Percentiles rank a stretch among this genome's conserved stretches.
Conservation (phyloP, 768 basidiomycete genomes). For the Tylopilus cervinicoccineus region DNA sequence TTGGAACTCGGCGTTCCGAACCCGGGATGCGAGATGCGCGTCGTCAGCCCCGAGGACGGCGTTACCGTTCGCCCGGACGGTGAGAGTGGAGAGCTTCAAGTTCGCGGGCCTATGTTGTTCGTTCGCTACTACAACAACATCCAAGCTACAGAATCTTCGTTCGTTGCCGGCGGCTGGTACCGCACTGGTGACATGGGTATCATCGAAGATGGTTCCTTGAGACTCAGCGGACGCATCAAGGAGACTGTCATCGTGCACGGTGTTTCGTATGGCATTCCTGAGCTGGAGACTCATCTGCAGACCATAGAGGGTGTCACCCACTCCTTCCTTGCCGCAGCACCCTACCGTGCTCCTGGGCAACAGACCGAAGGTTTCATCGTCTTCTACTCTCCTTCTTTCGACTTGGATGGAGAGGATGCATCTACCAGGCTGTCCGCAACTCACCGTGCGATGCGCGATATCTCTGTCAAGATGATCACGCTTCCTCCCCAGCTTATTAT, state of each 20-base stretch:
- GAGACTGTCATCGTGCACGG: slow-evolving; percentile 44
- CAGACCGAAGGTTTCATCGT: slow-evolving; percentile 41
- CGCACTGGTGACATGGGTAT: slow-evolving; percentile 55
- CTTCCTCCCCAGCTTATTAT: slow-evolving; percentile 36
- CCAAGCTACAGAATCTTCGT: slow-evolving; percentile 43
- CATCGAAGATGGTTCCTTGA: slow-evolving; percentile 32
- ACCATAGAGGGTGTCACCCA: slow-evolving; percentile 33
- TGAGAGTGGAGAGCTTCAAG: slow-evolving; percentile 37
- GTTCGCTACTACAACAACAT: slow-evolving; percentile 48
- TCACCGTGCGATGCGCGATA: slow-evolving; percentile 29
- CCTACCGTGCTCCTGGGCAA: slow-evolving; percentile 36
- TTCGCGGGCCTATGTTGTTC: slow-evolving; percentile 39
- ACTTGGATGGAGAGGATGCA: slow-evolving; percentile 24
- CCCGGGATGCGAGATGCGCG: slow-evolving; percentile 34
- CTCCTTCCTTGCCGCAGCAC: slow-evolving; percentile 34
- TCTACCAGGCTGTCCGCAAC: slow-evolving; percentile 22
- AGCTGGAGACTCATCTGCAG: slow-evolving; percentile 39
- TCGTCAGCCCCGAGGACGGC: slow-evolving; percentile 30
- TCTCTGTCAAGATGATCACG: slow-evolving; percentile 30
- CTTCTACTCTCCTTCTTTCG: slow-evolving; percentile 37
- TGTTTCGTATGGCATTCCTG: slow-evolving; percentile 37
- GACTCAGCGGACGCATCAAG: slow-evolving; percentile 40
- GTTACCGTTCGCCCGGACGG: slow-evolving; percentile 24
- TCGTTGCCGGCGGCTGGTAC: slow-evolving; percentile 53
- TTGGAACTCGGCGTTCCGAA: slow-evolving; percentile 36